Evolutionary conservation across 345 rosid genomes (phyloP).

Genomic region (Atalantia buxifolia): DNA sequence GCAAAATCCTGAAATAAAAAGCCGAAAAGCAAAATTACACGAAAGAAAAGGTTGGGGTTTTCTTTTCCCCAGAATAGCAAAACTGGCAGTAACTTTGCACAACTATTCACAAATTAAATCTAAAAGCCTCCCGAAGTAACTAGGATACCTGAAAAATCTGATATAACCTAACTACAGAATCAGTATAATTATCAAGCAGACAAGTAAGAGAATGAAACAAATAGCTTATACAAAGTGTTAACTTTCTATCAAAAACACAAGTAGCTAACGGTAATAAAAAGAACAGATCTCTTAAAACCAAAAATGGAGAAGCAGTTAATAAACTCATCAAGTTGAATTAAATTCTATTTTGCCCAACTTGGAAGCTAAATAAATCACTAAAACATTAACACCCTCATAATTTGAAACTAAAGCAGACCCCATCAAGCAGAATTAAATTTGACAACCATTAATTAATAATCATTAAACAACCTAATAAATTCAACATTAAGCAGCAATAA

Average conservation of each 20-base stretch:
- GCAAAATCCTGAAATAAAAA: constrained; percentile 37
- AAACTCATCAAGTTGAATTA: not conserved
- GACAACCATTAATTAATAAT: constrained; percentile 7
- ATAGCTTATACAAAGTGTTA: not conserved
- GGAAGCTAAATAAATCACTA: constrained; percentile 15
- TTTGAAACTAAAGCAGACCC: not conserved
- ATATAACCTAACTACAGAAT: not conserved
- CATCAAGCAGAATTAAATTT: not conserved
- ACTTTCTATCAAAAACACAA: not conserved
- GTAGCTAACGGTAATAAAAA: not conserved
- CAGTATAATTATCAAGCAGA: not conserved
- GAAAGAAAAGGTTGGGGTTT: not conserved
- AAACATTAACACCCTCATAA: not conserved
- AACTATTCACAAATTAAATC: constrained; percentile 12
- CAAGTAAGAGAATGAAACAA: not conserved
- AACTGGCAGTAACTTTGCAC: constrained; percentile 6
- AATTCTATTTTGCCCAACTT: not conserved
- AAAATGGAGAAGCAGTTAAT: not conserved
- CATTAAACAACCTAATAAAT: not conserved
- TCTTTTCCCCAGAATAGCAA: not conserved
- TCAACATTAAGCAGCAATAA: not conserved
- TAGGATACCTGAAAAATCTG: not conserved
- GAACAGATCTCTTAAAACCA: not conserved
- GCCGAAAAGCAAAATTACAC: constrained; percentile 6
- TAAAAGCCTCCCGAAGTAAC: not conserved